Conservation (phyloP, 2,329 filamentous ascomycete genomes). For the Plectosphaerella sp. region DNA sequence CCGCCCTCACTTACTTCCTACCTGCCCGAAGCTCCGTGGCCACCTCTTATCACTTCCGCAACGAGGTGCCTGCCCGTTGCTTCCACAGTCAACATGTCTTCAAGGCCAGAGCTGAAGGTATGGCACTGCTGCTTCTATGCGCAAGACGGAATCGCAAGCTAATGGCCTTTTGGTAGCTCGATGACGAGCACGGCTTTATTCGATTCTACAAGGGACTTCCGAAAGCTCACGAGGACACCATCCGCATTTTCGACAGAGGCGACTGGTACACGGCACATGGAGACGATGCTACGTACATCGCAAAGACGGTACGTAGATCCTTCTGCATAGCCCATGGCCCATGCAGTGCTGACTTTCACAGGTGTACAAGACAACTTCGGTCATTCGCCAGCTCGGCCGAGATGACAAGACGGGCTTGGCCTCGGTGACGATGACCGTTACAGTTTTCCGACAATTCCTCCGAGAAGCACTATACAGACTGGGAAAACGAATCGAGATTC, state of each 20-base stretch:
- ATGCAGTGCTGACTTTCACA: conserved; percentile 20
- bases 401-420: conserved; percentile 79
- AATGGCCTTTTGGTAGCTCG: conserved; percentile 56
- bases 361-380: conserved; percentile 97
- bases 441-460: conserved; percentile 92
- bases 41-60: too few species aligned
- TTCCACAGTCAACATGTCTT: conserved; percentile 52
- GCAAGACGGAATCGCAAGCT: background rate
- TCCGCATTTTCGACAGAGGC: conserved; percentile 88
- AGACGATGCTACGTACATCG: conserved; percentile 79
- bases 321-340: too few species aligned
- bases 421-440: conserved; percentile 92
- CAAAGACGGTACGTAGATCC: conserved; percentile 55
- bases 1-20: background rate
- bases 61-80: too few species aligned
- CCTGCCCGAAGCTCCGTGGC: background rate
- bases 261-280: conserved; percentile 97
- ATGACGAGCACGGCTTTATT: conserved; percentile 96
- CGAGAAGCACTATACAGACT: conserved; percentile 89
- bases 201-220: conserved; percentile 90
- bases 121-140: conserved; percentile 5
- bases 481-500: conserved; percentile 88
- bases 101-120: conserved; percentile 68
- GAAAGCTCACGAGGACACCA: conserved; percentile 63
- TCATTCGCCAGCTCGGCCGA: conserved; percentile 83